A percentile compares a stretch with the other conserved stretches of the same genome.
phyloP scores from a whole-genome alignment of 805 yeast species.

The Cyberlindnera japonica region DNA sequence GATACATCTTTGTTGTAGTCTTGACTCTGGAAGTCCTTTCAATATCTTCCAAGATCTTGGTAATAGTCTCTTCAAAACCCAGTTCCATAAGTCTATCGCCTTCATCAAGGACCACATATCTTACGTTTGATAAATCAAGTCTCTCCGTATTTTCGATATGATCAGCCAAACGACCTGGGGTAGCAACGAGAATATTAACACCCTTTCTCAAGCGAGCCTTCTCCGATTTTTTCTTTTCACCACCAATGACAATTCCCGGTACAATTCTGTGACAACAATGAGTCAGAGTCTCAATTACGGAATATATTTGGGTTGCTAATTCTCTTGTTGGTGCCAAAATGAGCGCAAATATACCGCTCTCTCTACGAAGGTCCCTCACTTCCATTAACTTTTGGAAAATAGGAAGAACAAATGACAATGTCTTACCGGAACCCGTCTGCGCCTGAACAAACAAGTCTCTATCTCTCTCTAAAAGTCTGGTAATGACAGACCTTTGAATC shows the following conservation, averaged over 20 bases:
- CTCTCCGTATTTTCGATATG: slow-evolving; percentile 87
- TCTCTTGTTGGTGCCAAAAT: slow-evolving; percentile 94
- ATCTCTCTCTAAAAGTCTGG: slow-evolving; percentile 43
- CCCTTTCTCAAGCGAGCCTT: slow-evolving; percentile 96
- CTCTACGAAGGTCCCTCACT: slow-evolving; percentile 47
- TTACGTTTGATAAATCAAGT: slow-evolving; percentile 64
- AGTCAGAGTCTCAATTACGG: slow-evolving; percentile 69
- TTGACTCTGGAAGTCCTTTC: slow-evolving; percentile 39
- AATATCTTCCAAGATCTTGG: slow-evolving; percentile 64
- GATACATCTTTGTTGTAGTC: slow-evolving; percentile 37
- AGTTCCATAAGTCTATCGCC: slow-evolving; percentile 95
- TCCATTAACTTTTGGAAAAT: slow-evolving; percentile 69
- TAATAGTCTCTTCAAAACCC: slow-evolving; percentile 92
- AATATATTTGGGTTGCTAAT: slow-evolving; percentile 83
- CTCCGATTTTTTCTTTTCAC: slow-evolving; percentile 95
- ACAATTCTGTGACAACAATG: slow-evolving; percentile 84
- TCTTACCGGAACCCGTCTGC: slow-evolving; percentile 98
- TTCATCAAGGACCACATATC: slow-evolving; percentile 93
- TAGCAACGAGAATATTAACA: slow-evolving; percentile 91
- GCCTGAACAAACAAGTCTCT: slow-evolving; percentile 87
- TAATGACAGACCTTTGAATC: slow-evolving; percentile 80
- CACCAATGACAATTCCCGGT: slow-evolving; percentile 96
- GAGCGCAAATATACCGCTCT: slow-evolving; percentile 83
- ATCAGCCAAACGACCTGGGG: slow-evolving; percentile 95
- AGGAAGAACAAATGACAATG: slow-evolving; percentile 83